These are phyloP conservation scores for Phytopythium chamaehyphon DNA, from an alignment of 352 stramenopile species.

Conservation along the genomic window DNA sequence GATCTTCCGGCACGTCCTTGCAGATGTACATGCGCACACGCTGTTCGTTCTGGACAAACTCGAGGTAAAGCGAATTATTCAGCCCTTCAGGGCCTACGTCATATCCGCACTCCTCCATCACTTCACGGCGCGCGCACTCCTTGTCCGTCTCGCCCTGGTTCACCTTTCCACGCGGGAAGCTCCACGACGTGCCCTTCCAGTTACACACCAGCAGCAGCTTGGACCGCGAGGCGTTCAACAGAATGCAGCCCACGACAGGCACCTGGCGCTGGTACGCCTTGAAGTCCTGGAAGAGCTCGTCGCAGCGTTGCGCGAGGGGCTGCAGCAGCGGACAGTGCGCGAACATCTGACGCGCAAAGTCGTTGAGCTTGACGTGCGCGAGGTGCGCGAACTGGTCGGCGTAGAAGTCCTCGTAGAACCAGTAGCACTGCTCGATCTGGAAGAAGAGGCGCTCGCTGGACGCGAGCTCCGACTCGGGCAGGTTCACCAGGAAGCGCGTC, in stretches of 20 bases:
- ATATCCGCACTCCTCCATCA: conserved; percentile 92
- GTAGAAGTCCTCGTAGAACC: conserved; percentile 98
- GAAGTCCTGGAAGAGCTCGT: conserved; percentile 93
- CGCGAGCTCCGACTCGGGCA: conserved; percentile 87
- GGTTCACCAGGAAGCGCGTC: conserved; percentile 94
- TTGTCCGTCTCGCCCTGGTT: conserved; percentile 90
- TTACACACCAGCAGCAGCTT: conserved; percentile 91
- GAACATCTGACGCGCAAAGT: conserved; percentile 93
- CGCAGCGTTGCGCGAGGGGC: conserved; percentile 82
- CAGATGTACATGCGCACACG: conserved; percentile 92
- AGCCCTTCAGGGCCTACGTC: conserved; percentile 71
- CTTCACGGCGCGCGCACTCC: conserved; percentile 88
- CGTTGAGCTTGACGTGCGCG: conserved; percentile 91
- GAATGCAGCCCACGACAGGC: conserved; percentile 92
- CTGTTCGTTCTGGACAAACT: conserved; percentile 86
- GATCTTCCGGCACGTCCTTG: conserved; percentile 87
- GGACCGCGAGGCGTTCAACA: conserved; percentile 82
- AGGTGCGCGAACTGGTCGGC: conserved; percentile 85
- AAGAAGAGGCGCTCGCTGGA: conserved; percentile 95
- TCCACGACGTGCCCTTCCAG: conserved; percentile 91
- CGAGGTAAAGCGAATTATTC: conserved; percentile 71
- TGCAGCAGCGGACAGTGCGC: conserved; percentile 86
- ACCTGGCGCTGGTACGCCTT: conserved; percentile 93
- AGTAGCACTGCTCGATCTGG: conserved; percentile 96
- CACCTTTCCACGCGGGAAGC: conserved; percentile 91